Percentiles rank a stretch among this genome's conserved stretches.
Evolutionary conservation across 116 monocot species (phyloP).

Genomic region (Zostera marina): DNA sequence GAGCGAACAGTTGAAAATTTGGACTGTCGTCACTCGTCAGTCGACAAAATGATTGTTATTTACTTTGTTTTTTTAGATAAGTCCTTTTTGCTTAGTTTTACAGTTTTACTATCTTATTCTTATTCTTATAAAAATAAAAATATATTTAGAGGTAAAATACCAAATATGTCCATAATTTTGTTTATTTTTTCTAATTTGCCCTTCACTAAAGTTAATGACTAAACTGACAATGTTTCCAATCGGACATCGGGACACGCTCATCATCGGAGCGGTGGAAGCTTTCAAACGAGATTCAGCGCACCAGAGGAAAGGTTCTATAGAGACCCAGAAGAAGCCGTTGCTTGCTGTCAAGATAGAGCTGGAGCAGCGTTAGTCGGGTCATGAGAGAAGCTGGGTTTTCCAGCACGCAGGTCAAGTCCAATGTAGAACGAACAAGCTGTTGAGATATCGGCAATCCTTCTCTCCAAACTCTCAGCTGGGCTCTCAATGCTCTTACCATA

Average conservation of each 20-base stretch:
- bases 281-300: constrained; percentile 77
- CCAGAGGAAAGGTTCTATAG: constrained; percentile 63
- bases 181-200: too few species aligned
- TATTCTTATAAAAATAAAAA: too few species aligned
- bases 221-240: too few species aligned
- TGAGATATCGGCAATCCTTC: constrained; percentile 42
- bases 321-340: constrained; percentile 63
- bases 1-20: too few species aligned
- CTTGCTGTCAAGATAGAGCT: constrained; percentile 69
- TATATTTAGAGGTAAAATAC: too few species aligned
- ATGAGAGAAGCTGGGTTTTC: constrained; percentile 95
- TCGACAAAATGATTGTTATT: too few species aligned
- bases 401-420: constrained; percentile 80
- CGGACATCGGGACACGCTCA: constrained; percentile 7
- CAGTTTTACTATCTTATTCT: too few species aligned
- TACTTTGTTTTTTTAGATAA: too few species aligned
- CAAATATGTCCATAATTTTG: too few species aligned
- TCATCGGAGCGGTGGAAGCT: constrained; percentile 42
- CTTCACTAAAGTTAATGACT: too few species aligned
- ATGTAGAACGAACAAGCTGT: constrained; percentile 46
- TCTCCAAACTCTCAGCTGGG: constrained; percentile 57
- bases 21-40: too few species aligned
- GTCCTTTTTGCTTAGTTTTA: too few species aligned
- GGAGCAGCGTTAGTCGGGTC: constrained; percentile 85
- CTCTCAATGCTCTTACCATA: constrained; percentile 51